Percentiles rank a stretch among this genome's conserved stretches.
Evolutionary conservation across 148 eudicot genomes (phyloP).

Genomic region (Heliamphora exappendiculata): DNA sequence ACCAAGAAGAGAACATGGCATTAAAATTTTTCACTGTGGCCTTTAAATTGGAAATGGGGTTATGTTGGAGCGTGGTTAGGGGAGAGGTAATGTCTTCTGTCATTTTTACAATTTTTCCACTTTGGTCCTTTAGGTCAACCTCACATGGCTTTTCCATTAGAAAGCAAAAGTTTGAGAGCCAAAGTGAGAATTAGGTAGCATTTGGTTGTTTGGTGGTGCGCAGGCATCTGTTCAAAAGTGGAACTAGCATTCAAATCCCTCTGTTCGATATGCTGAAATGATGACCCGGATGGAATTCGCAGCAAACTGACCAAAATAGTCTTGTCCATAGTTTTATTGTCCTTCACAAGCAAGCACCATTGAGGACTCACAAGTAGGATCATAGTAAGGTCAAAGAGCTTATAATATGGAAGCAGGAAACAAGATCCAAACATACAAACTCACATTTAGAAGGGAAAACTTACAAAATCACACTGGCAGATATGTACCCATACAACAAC

Average conservation of each 20-base stretch:
- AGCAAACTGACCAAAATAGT: background rate
- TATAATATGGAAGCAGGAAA: background rate
- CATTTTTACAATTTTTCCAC: too few species aligned
- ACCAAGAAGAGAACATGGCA: too few species aligned
- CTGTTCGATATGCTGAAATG: background rate
- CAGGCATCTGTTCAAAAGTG: background rate
- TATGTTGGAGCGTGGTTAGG: too few species aligned
- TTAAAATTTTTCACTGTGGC: too few species aligned
- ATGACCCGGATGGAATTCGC: background rate
- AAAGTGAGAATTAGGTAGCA: too few species aligned
- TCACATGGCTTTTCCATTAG: too few species aligned
- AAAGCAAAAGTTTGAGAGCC: too few species aligned
- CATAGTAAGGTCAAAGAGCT: too few species aligned
- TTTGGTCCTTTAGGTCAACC: too few species aligned
- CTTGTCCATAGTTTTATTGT: background rate
- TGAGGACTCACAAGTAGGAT: too few species aligned
- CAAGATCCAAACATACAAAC: background rate
- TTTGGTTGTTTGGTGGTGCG: background rate
- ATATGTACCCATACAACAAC: background rate
- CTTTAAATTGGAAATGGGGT: too few species aligned
- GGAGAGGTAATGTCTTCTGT: too few species aligned
- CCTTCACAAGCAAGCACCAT: background rate
- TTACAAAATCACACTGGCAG: background rate
- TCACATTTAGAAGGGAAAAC: background rate
- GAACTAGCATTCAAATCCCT: background rate